Base-by-base conservation (phyloP, 306 rosid genomes). In the Lotus japonicus region DNA sequence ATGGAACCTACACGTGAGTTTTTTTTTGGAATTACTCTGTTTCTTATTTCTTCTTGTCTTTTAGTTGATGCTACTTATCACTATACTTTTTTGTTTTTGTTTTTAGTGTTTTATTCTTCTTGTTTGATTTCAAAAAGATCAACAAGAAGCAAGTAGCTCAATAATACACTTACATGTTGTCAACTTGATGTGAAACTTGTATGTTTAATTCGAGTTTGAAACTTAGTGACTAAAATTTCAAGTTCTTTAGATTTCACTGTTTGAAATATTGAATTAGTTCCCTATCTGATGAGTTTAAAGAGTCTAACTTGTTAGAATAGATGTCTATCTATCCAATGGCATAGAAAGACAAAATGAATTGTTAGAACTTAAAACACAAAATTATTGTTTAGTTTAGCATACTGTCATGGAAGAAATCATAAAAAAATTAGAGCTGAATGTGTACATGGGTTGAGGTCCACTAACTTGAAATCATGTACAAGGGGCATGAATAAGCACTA, bases 1-100 rank as follows among this genome's bases (percentile, higher is more conserved):
- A 74, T 70, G 99, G 97, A 71, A 82, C 84, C 60, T 90, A 82
- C 85, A 86, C 84, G 99, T 95, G 74, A 77, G 95, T 68, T 51
- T 55, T 21, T 21, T 21, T 21, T 36, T 64, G 3, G 2, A 12
- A n/a, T 70, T 66, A 8, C 28, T 10, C 2, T 66, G 4, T 57
- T n/a, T n/a, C n/a, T n/a, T 57, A 8, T 49, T 51, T 17, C 8
- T 16, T 59, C 3, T 15, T 31, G 1, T 48, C 19, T 8, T 44
- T 43, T 56, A 2, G 26, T 21, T 21, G 26, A 21, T 21, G 26
- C 26, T 21, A 21, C 26, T 21, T n/a, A n/a, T n/a, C n/a, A n/a
- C n/a, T n/a, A n/a, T n/a, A n/a, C n/a, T n/a, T n/a, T n/a, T n/a
- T n/a, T n/a, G n/a, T n/a, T n/a, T n/a, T n/a, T n/a, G n/a, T n/a